Base-by-base conservation (phyloP, 139 green algal species). In the Closterium sp. region DNA sequence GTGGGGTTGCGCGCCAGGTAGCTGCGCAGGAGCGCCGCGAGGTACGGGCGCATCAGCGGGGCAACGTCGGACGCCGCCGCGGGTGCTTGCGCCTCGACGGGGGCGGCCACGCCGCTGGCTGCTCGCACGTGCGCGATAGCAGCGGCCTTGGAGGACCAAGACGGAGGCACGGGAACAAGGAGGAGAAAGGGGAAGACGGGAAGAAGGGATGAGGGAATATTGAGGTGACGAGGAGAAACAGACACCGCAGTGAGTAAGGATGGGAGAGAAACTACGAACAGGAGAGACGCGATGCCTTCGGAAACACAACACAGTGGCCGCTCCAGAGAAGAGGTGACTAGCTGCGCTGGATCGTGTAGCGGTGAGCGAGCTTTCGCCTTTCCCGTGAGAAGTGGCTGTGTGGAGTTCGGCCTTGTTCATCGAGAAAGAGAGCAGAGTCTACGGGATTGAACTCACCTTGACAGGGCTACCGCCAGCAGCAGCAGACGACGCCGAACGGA, bases 1-100 rank as follows among this genome's bases (percentile, higher is more conserved):
- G 90, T 93, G 32, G 90, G 84, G 31, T 93, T 93, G 33, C 33
- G 32, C 9, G 89, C 10, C 28, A 88, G 28, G n/a, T 93, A 93
- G 8, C n/a, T 85, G 23, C 84, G 33, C 25, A 93, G 33, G 10
- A 90, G 89, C 21, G 84, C 34, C 30, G 30, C 83, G 32, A 92
- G 64, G 30, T 90, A 30, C 38, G 23, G 33, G 16, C 83, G 89
- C 34, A 92, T 25, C 43, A 92, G 81, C 33, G 43, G 43, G 12
- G 43, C 43, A 12, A 69, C 5, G 43, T 69, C 43, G 43, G 43
- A 69, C 43, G 43, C 43, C 43, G 43, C 43, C 83, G 43, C 43
- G 1, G n/a, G n/a, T n/a, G 43, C 43, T 16, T 12, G 43, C 23
- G 43, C 43, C 43, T 69, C 43, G 43, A 69, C 43, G 9, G 43